phyloP scores from a whole-genome alignment of 768 basidiomycete species.

The Galerina sulciceps region DNA sequence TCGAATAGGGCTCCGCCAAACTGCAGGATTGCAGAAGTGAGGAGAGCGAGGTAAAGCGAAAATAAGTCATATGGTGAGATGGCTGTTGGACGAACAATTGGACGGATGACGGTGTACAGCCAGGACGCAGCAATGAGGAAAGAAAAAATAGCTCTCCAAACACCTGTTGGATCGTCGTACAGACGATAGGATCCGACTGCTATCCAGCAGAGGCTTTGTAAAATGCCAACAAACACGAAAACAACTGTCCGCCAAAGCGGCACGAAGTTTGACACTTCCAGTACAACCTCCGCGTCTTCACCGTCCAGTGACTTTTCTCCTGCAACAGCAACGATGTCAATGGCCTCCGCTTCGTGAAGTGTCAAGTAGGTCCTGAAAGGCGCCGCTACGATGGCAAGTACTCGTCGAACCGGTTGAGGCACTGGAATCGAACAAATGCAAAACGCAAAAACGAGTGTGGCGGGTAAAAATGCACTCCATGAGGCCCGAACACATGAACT shows the following conservation, averaged over 20 bases:
- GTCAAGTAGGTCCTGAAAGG: conserved; percentile 50
- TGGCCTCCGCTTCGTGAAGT: conserved; percentile 59
- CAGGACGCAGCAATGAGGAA: conserved; percentile 60
- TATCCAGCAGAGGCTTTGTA: conserved; percentile 63
- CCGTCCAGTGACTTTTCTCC: conserved; percentile 25
- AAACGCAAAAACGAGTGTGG: conserved; percentile 46
- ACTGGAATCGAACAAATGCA: conserved; percentile 40
- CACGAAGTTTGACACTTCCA: conserved; percentile 28
- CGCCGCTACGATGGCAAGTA: conserved; percentile 26
- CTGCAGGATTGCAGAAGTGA: conserved; percentile 49
- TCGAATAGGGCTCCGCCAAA: conserved; percentile 62
- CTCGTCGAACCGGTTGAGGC: conserved; percentile 27
- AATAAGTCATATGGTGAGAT: conserved; percentile 72
- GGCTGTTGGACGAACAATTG: conserved; percentile 52
- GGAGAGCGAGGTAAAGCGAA: conserved; percentile 53
- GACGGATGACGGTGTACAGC: conserved; percentile 67
- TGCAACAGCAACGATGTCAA: conserved; percentile 30
- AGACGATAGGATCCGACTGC: conserved; percentile 59
- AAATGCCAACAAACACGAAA: conserved; percentile 59
- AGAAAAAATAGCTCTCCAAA: conserved; percentile 41
- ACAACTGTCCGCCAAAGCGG: conserved; percentile 66
- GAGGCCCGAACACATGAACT: conserved; percentile 51
- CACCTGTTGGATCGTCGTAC: conserved; percentile 34
- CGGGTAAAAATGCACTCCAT: conserved; percentile 56
- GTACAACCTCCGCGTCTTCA: conserved; percentile 20